phyloP scores from a whole-genome alignment of 2,329 filamentous ascomycete species.

The Penicillium olsonii region DNA sequence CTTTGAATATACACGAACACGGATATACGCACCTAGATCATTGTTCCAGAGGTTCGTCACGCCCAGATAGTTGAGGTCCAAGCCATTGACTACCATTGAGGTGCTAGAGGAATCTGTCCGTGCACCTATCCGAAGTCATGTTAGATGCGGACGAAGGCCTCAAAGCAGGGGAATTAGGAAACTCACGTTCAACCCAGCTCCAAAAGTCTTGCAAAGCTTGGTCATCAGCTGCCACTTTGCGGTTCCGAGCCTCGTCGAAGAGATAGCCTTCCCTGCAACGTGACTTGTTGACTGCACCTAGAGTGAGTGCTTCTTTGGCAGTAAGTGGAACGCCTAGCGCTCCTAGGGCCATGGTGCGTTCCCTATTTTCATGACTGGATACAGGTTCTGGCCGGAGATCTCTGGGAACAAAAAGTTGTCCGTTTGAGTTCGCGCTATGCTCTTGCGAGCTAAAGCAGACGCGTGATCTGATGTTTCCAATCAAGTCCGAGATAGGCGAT shows the following conservation, averaged over 20 bases:
- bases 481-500: constrained; percentile 31
- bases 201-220: constrained; percentile 60
- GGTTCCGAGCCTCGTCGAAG: constrained; percentile 58
- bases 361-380: constrained; percentile 42
- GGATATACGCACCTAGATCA: constrained; percentile 48
- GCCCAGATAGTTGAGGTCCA: constrained; percentile 64
- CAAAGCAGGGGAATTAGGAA: too few species aligned
- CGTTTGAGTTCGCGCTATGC: constrained; percentile 7
- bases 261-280: constrained; percentile 58
- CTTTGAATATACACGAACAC: not conserved
- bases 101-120: constrained; percentile 44
- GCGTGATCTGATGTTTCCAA: constrained; percentile 32
- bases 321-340: constrained; percentile 31
- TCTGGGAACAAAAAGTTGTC: constrained; percentile 8
- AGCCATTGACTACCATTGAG: constrained; percentile 56
- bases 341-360: constrained; percentile 35
- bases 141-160: constrained; percentile 7
- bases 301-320: constrained; percentile 42
- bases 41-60: constrained; percentile 61
- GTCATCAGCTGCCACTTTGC: constrained; percentile 57
- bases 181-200: constrained; percentile 57
- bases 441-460: constrained; percentile 20
- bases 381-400: constrained; percentile 21
- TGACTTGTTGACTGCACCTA: constrained; percentile 43
- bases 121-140: constrained; percentile 34